These are phyloP conservation scores for Naganishia kalamii DNA, from an alignment of 768 basidiomycete genomes.

Conservation along the genomic window DNA sequence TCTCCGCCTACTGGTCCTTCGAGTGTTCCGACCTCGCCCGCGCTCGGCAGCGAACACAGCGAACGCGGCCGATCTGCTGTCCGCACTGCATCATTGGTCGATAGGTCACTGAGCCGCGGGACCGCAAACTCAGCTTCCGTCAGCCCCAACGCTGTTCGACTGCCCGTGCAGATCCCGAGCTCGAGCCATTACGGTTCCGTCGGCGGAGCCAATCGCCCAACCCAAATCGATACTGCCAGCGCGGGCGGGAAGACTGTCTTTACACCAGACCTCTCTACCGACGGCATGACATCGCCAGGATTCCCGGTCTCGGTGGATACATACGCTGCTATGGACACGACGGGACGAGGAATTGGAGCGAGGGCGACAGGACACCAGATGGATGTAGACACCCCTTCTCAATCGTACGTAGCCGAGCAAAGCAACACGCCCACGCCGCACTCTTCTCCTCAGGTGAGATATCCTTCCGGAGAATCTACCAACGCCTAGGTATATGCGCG, in stretches of 20 bases:
- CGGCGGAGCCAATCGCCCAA: neutral
- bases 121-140: slow-evolving; percentile 14
- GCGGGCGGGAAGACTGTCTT: slow-evolving; percentile 10
- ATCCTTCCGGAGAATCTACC: neutral
- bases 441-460: slow-evolving; percentile 45
- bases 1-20: slow-evolving; percentile 15
- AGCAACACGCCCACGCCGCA: slow-evolving; percentile 43
- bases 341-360: slow-evolving; percentile 10
- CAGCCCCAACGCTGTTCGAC: slow-evolving; percentile 20
- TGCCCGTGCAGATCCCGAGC: slow-evolving; percentile 19
- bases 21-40: slow-evolving; percentile 15
- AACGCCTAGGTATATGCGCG: slow-evolving; percentile 9
- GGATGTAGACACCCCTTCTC: slow-evolving; percentile 8
- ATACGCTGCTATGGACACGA: slow-evolving; percentile 8
- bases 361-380: slow-evolving; percentile 11
- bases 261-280: slow-evolving; percentile 1
- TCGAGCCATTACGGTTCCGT: neutral
- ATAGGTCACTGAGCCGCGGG: slow-evolving; percentile 18
- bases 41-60: neutral
- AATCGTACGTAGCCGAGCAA: slow-evolving; percentile 18
- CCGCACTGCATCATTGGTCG: slow-evolving; percentile 15
- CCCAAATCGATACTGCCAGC: neutral
- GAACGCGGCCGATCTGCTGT: slow-evolving; percentile 24
- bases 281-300: slow-evolving; percentile 15
- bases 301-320: neutral